Conservation (phyloP, 2,329 filamentous ascomycete genomes). For the Penicillium occitanis region DNA sequence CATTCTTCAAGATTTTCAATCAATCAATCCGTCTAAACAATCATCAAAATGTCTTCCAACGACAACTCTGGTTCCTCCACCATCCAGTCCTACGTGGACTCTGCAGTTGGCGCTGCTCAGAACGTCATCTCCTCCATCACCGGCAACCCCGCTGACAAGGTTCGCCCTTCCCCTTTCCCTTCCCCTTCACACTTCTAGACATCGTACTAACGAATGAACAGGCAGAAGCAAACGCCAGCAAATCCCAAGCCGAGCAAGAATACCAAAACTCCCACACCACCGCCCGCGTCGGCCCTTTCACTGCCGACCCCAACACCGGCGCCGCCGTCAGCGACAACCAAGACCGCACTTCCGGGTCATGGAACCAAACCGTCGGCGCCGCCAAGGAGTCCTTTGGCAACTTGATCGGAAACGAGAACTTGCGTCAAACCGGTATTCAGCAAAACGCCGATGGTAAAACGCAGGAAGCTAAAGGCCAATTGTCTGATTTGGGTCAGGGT, state of each 20-base stretch:
- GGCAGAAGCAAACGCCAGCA: constrained; percentile 62
- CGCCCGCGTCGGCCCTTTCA: constrained; percentile 70
- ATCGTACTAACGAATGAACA: constrained; percentile 27
- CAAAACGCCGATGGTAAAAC: constrained; percentile 80
- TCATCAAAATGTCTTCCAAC: constrained; percentile 28
- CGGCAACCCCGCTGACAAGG: constrained; percentile 68
- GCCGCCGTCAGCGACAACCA: constrained; percentile 70
- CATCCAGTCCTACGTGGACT: constrained; percentile 73
- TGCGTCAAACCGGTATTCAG: constrained; percentile 71
- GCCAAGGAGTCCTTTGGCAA: constrained; percentile 80
- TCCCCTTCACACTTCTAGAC: no score
- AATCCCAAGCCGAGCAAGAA: constrained; percentile 65
- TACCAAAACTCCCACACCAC: constrained; percentile 73
- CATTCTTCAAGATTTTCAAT: background rate
- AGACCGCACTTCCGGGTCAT: constrained; percentile 69
- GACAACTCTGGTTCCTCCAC: constrained; percentile 60
- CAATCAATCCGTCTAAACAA: background rate
- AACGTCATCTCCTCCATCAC: constrained; percentile 70
- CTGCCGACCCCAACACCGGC: constrained; percentile 65
- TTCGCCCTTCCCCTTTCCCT: constrained; percentile 29
- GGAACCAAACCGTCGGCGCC: constrained; percentile 86
- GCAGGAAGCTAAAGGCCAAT: constrained; percentile 79
- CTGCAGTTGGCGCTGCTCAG: constrained; percentile 70
- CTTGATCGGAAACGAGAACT: constrained; percentile 68
- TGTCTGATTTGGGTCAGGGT: constrained; percentile 71